phyloP scores from a whole-genome alignment of 306 rosid genomes.

The Quercus rubra region DNA sequence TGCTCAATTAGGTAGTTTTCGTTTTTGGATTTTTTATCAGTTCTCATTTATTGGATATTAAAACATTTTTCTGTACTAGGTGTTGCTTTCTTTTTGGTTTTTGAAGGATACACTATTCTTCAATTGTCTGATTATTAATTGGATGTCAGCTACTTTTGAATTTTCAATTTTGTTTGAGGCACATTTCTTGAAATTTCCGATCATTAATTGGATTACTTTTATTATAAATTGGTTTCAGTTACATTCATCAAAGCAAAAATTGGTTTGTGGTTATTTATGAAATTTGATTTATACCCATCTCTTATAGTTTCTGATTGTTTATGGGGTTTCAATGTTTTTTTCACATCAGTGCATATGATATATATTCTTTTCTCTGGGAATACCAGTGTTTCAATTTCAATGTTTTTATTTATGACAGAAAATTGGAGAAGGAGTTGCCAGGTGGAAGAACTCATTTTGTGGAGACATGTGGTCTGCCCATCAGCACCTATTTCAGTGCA shows the following conservation, averaged over 20 bases:
- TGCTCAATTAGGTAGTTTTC: neutral
- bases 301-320: neutral
- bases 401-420: slow-evolving; percentile 37
- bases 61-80: too few relatives aligned
- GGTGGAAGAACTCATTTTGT: slow-evolving; percentile 80
- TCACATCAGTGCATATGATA: too few relatives aligned
- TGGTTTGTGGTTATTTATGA: neutral
- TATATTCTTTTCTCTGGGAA: neutral
- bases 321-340: neutral
- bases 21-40: neutral
- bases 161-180: too few relatives aligned
- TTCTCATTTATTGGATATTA: too few relatives aligned
- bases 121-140: neutral
- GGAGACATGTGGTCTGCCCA: slow-evolving; percentile 78
- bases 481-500: slow-evolving; percentile 90
- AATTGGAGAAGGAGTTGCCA: slow-evolving; percentile 66
- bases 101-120: too few relatives aligned
- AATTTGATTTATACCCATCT: neutral
- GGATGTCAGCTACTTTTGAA: too few relatives aligned
- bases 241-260: too few relatives aligned
- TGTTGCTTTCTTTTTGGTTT: neutral
- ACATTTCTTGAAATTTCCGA: too few relatives aligned
- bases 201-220: neutral
- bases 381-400: neutral
- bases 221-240: neutral